phyloP scores from a whole-genome alignment of 2,329 filamentous ascomycete species.

The Penicillium sp. region DNA sequence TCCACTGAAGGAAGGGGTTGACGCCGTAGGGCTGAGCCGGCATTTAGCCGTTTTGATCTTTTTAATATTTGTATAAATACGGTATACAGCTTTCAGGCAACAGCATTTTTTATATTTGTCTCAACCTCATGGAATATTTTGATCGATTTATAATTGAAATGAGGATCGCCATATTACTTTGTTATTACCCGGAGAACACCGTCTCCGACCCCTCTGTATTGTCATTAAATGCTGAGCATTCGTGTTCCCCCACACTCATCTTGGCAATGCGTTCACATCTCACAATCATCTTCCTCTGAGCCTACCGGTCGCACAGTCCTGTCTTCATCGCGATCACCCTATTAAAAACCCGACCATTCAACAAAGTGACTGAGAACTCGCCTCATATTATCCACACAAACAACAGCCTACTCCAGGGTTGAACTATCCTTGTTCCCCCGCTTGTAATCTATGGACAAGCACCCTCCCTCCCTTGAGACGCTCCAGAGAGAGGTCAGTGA shows the following conservation, averaged over 20 bases:
- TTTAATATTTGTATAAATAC: neutral
- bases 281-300: neutral
- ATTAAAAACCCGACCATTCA: neutral
- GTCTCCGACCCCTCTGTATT: constrained; percentile 5
- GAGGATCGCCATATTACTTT: neutral
- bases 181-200: neutral
- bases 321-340: neutral
- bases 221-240: neutral
- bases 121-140: neutral
- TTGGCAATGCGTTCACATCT: constrained; percentile 4
- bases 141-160: neutral
- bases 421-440: neutral
- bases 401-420: neutral
- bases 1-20: neutral
- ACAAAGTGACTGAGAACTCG: neutral
- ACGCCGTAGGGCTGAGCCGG: constrained; percentile 7
- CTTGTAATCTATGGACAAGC: constrained; percentile 5
- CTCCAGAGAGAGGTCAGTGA: constrained; percentile 2
- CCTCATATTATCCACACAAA: neutral
- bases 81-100: constrained; percentile 1
- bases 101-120: neutral
- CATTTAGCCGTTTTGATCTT: neutral
- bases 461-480: neutral
- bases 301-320: neutral
- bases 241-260: neutral